These are phyloP conservation scores for Copromyces sp. DNA, from an alignment of 495 filamentous ascomycete species.

Conservation along the genomic window DNA sequence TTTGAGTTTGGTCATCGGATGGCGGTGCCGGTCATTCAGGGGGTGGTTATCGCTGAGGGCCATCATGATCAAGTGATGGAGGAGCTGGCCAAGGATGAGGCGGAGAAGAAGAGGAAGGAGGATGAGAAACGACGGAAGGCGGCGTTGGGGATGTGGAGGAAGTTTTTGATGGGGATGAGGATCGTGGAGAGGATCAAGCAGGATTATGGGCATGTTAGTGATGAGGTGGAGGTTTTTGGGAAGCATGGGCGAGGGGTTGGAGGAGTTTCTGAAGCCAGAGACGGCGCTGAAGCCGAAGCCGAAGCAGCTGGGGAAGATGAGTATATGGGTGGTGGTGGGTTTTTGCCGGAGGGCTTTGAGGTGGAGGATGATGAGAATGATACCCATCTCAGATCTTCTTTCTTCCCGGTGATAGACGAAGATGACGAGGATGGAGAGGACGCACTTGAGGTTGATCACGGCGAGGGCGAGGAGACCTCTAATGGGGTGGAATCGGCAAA, in stretches of 20 bases:
- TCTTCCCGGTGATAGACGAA: slow-evolving; percentile 28
- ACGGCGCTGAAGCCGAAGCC: slow-evolving; percentile 11
- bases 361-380: slow-evolving; percentile 22
- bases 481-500: neutral
- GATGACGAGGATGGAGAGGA: slow-evolving; percentile 27
- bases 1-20: slow-evolving; percentile 94
- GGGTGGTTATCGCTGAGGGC: slow-evolving; percentile 79
- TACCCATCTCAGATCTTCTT: slow-evolving; percentile 26
- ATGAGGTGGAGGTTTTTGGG: slow-evolving; percentile 31
- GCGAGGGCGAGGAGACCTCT: slow-evolving; percentile 3
- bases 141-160: slow-evolving; percentile 72
- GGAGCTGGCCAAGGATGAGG: slow-evolving; percentile 73
- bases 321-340: slow-evolving; percentile 46
- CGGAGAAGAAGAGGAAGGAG: slow-evolving; percentile 66
- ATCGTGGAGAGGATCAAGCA: slow-evolving; percentile 68
- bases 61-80: slow-evolving; percentile 65
- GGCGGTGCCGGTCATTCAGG: slow-evolving; percentile 84
- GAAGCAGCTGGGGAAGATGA: slow-evolving; percentile 16
- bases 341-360: slow-evolving; percentile 43
- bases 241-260: slow-evolving; percentile 16
- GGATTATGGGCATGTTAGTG: slow-evolving; percentile 57
- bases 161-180: slow-evolving; percentile 73
- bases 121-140: slow-evolving; percentile 69
- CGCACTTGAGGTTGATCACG: slow-evolving; percentile 23
- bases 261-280: neutral